Base-by-base conservation (phyloP, 805 yeast species). In the Ogataea ganodermae region DNA sequence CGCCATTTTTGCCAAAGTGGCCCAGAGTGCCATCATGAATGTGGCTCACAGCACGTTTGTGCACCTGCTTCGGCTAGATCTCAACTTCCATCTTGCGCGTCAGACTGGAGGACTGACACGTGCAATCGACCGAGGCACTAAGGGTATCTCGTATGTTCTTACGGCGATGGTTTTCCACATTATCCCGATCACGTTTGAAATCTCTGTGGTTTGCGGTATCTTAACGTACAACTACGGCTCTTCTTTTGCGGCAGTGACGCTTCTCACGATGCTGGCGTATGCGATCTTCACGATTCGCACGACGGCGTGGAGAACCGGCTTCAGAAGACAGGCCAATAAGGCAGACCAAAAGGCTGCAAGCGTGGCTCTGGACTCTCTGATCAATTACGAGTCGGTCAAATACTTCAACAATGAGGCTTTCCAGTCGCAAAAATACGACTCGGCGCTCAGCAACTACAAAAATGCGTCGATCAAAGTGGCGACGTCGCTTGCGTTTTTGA, bases 121-220 rank as follows among this genome's bases (percentile, higher is more conserved):
- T 51, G 98, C 98, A 1, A 94, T 94, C 60, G 99, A 94, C 61
- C 75, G 99, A 54, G 99, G 99, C 66, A 92, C 98, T 1, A 92
- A 94, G 59, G 99, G 99, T 71, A 92, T 94, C 45, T 84, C 95
- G 10, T 91, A 87, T 58, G 97, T 94, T 4, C 72, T 94, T 39
- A 82, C 88, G 30, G 96, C 98, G 2, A 88, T 92, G 96, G 96
- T 94, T n/a, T 92, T 94, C 72, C 98, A 94, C 65, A 91, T 94
- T 30, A 73, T 92, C 27, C 99, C 99, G 7, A 86, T 92, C 33
- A 77, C 95, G 3, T 86, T 94, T 63, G 99, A 94, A 65, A 94
- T 94, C 44, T 78, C 87, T 2, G 84, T 94, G 46, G 99, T 94
- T 10, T 88, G 97, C 63, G 96, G 97, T 47, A 86, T 94, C 36